A percentile compares a stretch with the other conserved stretches of the same genome.
Conservation (phyloP, 164 flowering plant genomes). For the Magnolia sinica region DNA sequence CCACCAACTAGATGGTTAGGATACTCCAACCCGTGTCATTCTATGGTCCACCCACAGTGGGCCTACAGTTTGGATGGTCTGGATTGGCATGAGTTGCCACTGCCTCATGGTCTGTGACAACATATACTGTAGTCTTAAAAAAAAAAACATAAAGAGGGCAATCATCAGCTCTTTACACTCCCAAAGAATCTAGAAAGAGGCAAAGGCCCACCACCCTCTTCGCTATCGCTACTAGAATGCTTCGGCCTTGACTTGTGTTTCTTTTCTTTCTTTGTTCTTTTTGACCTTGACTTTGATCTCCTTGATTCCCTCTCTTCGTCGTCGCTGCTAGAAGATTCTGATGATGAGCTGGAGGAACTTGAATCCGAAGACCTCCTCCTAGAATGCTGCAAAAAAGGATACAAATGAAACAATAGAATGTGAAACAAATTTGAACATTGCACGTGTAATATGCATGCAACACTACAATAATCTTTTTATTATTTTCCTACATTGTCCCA, state of each 20-base stretch:
- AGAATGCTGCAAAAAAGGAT: constrained; percentile 49
- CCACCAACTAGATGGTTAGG: neutral
- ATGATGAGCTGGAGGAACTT: constrained; percentile 69
- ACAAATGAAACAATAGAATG: neutral
- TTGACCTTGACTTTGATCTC: constrained; percentile 76
- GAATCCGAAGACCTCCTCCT: constrained; percentile 67
- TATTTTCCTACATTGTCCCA: neutral
- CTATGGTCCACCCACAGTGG: neutral
- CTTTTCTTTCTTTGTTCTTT: constrained; percentile 65
- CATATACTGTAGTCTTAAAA: neutral
- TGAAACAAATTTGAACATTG: neutral
- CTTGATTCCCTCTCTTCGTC: constrained; percentile 68
- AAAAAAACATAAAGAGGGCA: neutral
- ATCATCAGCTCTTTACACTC: constrained; percentile 52
- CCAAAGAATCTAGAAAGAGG: constrained; percentile 95
- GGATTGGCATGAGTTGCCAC: neutral
- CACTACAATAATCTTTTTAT: neutral
- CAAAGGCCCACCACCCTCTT: constrained; percentile 70
- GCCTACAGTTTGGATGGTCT: neutral
- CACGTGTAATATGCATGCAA: neutral
- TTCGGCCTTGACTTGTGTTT: constrained; percentile 63
- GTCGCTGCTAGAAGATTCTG: constrained; percentile 73
- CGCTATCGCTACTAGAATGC: constrained; percentile 43
- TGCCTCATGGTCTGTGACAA: neutral
- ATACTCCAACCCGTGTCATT: neutral